Evolutionary conservation across 352 stramenopile species (phyloP).

Genomic region (Stephanocyclus meneghinianus): DNA sequence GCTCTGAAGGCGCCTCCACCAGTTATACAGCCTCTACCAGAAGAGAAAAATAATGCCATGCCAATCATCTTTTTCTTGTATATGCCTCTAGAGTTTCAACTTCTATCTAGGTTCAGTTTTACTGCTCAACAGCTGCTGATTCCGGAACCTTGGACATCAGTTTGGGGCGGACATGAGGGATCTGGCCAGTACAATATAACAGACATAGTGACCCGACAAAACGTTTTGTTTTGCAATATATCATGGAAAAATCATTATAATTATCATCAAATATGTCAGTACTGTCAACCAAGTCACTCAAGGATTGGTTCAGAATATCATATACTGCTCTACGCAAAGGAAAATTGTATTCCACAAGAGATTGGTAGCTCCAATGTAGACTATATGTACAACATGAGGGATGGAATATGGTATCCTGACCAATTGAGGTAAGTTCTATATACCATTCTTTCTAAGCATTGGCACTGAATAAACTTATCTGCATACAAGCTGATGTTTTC

Average conservation of each 20-base stretch:
- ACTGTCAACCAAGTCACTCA: constrained; percentile 15
- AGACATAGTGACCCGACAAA: constrained; percentile 2
- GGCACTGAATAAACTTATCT: background rate
- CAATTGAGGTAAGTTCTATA: constrained; percentile 6
- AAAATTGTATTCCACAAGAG: constrained; percentile 17
- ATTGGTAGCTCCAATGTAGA: constrained; percentile 38
- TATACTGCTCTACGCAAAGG: constrained; percentile 18
- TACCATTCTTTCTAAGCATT: background rate
- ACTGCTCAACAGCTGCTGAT: constrained; percentile 43
- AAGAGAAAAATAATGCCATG: constrained; percentile 42
- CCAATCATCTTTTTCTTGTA: constrained; percentile 55
- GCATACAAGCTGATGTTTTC: background rate
- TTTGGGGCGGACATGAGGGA: constrained; percentile 21
- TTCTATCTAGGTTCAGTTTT: constrained; percentile 51
- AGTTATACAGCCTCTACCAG: constrained; percentile 53
- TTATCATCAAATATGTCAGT: constrained; percentile 33
- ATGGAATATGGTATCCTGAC: constrained; percentile 56
- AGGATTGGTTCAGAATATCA: constrained; percentile 32
- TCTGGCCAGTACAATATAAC: constrained; percentile 30
- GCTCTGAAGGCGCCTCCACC: constrained; percentile 38
- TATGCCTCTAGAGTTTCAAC: constrained; percentile 45
- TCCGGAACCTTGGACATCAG: constrained; percentile 27
- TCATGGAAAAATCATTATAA: constrained; percentile 57
- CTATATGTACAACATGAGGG: constrained; percentile 21
- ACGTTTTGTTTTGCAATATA: constrained; percentile 13